These are phyloP conservation scores for Conticribra weissflogii DNA, from an alignment of 108 stramenopile genomes.

Conservation along the genomic window DNA sequence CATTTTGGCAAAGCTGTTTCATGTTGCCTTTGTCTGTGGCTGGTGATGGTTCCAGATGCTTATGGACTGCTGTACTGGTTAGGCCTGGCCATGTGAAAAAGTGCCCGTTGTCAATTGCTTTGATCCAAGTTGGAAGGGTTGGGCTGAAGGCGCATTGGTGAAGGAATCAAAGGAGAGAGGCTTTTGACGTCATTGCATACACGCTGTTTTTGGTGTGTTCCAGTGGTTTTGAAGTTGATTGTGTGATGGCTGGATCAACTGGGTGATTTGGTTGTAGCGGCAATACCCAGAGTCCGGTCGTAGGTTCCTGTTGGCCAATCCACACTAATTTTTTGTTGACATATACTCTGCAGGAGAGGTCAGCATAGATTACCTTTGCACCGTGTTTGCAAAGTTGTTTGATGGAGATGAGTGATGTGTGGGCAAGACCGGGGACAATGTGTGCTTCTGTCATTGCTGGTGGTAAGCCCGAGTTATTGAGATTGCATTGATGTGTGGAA, in stretches of 20 bases:
- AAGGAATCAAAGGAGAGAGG: conserved; percentile 15
- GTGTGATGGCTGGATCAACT: not conserved
- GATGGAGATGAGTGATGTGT: conserved; percentile 17
- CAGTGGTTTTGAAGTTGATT: no score
- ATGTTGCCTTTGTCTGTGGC: conserved; percentile 25
- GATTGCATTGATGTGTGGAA: conserved; percentile 3
- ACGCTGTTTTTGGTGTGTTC: no score
- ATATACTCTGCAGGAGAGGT: not conserved
- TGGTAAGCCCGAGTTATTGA: conserved; percentile 12
- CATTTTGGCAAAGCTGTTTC: not conserved
- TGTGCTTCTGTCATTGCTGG: conserved; percentile 12
- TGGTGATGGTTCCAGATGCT: conserved; percentile 10
- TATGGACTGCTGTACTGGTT: conserved; percentile 8
- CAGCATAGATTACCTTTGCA: conserved; percentile 14
- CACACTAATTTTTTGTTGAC: conserved; percentile 1
- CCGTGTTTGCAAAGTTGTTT: conserved; percentile 20
- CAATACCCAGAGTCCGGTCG: conserved; percentile 21
- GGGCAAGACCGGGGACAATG: conserved; percentile 24
- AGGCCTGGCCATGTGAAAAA: conserved; percentile 2
- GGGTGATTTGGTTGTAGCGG: conserved; percentile 14
- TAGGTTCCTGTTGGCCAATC: conserved; percentile 2
- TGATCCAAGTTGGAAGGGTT: conserved; percentile 5
- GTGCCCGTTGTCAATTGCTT: conserved; percentile 17
- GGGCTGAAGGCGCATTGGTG: conserved; percentile 34
- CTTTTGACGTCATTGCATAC: no score